Conservation (phyloP, 352 stramenopile species). For the Phytophthora chlamydospora region DNA sequence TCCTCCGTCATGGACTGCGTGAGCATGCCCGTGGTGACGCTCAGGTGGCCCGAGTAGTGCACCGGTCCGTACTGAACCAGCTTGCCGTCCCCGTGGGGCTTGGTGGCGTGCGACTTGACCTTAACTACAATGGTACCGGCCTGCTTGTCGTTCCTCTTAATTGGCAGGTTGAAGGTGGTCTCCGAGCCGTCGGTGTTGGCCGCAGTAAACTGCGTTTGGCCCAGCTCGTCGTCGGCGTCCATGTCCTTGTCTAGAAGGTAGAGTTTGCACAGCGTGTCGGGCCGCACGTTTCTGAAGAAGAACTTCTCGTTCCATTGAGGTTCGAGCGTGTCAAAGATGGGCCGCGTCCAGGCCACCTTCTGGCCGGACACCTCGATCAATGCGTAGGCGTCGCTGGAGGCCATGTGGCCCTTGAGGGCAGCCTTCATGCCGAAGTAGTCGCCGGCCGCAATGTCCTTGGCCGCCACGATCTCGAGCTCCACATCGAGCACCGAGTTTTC, state of each 20-base stretch:
- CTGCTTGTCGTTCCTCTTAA: conserved; percentile 13
- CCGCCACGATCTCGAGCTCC: conserved; percentile 26
- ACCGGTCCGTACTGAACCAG: conserved; percentile 37
- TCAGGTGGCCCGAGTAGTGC: conserved; percentile 40
- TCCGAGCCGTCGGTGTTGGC: conserved; percentile 16
- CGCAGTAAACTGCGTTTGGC: conserved; percentile 22
- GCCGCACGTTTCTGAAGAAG: conserved; percentile 41
- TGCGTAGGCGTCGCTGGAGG: conserved; percentile 32
- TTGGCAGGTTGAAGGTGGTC: conserved; percentile 20
- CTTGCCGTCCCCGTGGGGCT: background rate
- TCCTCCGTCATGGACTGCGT: conserved; percentile 33
- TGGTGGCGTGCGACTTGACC: conserved; percentile 29
- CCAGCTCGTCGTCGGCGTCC: conserved; percentile 18
- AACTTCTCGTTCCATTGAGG: conserved; percentile 46
- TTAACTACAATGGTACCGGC: conserved; percentile 31
- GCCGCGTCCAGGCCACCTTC: conserved; percentile 39
- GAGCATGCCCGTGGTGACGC: conserved; percentile 30
- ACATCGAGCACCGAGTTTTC: conserved; percentile 22
- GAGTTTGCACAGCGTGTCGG: conserved; percentile 31
- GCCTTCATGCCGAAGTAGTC: conserved; percentile 19
- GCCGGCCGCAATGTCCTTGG: conserved; percentile 29
- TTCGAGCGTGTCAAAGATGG: conserved; percentile 37
- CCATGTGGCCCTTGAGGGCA: conserved; percentile 20
- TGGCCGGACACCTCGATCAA: conserved; percentile 31
- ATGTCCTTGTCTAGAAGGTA: conserved; percentile 31